Conservation (phyloP, 164 flowering plant genomes). For the Pachysandra terminalis region DNA sequence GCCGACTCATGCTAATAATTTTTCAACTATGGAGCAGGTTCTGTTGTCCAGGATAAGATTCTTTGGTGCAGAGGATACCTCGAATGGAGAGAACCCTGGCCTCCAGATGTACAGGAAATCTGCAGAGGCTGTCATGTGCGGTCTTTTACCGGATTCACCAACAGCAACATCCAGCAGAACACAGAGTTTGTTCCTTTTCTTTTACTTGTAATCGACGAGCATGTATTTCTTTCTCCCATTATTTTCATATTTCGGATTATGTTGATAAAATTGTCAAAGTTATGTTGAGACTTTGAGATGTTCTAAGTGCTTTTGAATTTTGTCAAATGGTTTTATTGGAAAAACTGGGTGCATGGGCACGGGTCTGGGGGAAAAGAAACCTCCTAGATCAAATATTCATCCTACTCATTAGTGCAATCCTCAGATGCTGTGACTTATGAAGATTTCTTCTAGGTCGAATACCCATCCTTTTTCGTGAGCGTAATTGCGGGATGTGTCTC, state of each 20-base stretch:
- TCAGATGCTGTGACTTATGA: too few relatives aligned
- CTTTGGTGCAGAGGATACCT: slow-evolving; percentile 45
- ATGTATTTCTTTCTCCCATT: too few relatives aligned
- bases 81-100: slow-evolving; percentile 33
- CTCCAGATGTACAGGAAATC: slow-evolving; percentile 65
- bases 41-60: slow-evolving; percentile 70
- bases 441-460: too few relatives aligned
- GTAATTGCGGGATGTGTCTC: neutral
- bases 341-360: too few relatives aligned
- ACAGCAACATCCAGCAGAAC: slow-evolving; percentile 88
- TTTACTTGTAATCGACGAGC: neutral
- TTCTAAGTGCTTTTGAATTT: neutral
- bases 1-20: slow-evolving; percentile 4
- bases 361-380: too few relatives aligned
- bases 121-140: slow-evolving; percentile 94
- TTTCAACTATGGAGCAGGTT: slow-evolving; percentile 53
- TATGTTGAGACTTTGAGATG: too few relatives aligned
- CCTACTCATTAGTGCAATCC: too few relatives aligned
- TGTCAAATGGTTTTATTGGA: too few relatives aligned
- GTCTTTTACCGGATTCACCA: slow-evolving; percentile 83
- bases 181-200: slow-evolving; percentile 42
- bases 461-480: too few relatives aligned
- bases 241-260: too few relatives aligned
- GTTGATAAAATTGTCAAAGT: too few relatives aligned
- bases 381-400: too few relatives aligned